Evolutionary conservation across 1,284 basidiomycete genomes (phyloP).

Genomic region (Rhodotorula sp.): DNA sequence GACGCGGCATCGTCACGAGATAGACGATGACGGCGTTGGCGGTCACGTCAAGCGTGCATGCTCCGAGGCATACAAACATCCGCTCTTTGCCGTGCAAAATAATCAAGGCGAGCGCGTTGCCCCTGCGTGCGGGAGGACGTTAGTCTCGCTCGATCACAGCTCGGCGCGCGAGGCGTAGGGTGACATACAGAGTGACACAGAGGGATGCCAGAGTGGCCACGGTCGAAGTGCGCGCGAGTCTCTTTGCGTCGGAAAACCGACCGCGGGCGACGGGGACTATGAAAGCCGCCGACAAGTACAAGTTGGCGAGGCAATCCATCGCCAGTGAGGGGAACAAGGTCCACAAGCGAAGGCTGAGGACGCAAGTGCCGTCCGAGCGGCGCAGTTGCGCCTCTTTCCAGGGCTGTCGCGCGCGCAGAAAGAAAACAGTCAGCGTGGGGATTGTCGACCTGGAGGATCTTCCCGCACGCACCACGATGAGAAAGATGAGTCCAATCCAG

Average conservation of each 20-base stretch:
- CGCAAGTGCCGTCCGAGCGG: background rate
- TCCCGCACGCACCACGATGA: background rate
- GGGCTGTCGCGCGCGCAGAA: background rate
- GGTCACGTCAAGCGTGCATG: constrained; percentile 51
- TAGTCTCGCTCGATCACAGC: background rate
- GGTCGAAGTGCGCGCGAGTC: background rate
- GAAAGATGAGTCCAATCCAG: background rate
- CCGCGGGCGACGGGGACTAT: background rate
- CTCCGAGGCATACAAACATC: constrained; percentile 58
- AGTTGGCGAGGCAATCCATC: background rate
- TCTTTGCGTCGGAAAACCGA: background rate
- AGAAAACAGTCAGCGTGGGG: background rate
- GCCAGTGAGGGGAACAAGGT: background rate
- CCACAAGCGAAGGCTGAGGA: background rate
- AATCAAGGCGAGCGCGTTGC: constrained; percentile 58
- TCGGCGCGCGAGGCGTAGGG: background rate
- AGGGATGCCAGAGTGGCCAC: background rate
- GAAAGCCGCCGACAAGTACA: background rate
- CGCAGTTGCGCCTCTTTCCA: background rate
- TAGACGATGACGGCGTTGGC: constrained; percentile 33
- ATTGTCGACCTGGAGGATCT: background rate
- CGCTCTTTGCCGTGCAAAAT: constrained; percentile 56
- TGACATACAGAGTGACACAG: background rate
- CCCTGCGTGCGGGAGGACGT: constrained; percentile 52
- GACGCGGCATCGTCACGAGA: constrained; percentile 23